Base-by-base conservation (phyloP, 768 basidiomycete genomes). In the Suillus alpinus region DNA sequence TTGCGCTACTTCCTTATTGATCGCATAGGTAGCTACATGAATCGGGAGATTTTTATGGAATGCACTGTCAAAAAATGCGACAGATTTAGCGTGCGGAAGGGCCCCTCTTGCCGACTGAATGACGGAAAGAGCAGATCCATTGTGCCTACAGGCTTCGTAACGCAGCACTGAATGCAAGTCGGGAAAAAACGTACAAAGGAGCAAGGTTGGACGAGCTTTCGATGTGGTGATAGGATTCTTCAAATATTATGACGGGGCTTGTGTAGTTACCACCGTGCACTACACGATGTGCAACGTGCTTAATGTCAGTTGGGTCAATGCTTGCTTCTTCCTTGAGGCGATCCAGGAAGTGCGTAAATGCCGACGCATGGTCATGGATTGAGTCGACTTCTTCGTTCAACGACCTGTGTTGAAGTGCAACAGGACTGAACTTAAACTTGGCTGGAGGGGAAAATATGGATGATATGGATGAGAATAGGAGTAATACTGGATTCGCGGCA, bases 51-150 rank as follows among this genome's bases (percentile, higher is more conserved):
- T 81, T 51, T 80, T 80, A 73, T 96, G 92, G 75, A 94, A 94
- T 5, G 91, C 81, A 0, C 93, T 92, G 73, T 97, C 94, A 69
- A 96, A 97, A 68, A 89, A 91, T 0, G 94, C 90, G 55, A 95
- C 81, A 0, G 90, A 91, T 34, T 78, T 81, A 20, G 94, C 83
- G 13, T 84, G 68, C 0, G 91, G 89, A 18, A 96, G 78, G 1
- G 77, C 76, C 4, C 81, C 69, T 18, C 90, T 78, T 65, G 87
- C 89, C 0, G 85, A 79, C 62, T 81, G 71, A 65, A 88, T 86
- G 39, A 87, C 83, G 0, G 84, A 73, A 26, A 87, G 77, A 0
- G 87, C 84, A 3, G 84, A 77, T 43, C 82, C 84, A 66, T 88
- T 88, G 66, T 89, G 88, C 29, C 85, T 87, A 44, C 26, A 41